A percentile compares a stretch with the other conserved stretches of the same genome.
Conservation (phyloP, 1,284 basidiomycete genomes). For the Naganishia albida region DNA sequence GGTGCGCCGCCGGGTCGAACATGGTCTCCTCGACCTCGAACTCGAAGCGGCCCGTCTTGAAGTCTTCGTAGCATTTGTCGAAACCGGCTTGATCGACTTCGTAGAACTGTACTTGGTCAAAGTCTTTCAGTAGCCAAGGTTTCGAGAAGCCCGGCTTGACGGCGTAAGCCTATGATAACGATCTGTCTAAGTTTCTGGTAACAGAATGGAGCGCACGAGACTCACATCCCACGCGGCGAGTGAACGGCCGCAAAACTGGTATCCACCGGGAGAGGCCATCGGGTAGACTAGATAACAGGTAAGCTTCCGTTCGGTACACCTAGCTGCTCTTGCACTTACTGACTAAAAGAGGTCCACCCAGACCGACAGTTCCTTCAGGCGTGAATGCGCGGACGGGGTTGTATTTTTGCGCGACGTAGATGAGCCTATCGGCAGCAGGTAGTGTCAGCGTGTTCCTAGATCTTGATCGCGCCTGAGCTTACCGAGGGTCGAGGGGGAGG, state of each 20-base stretch:
- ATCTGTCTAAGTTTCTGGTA: neutral
- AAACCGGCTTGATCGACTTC: conserved; percentile 41
- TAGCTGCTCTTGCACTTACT: conserved; percentile 35
- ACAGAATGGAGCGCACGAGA: neutral
- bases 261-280: conserved; percentile 66
- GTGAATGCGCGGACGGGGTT: conserved; percentile 53
- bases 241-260: conserved; percentile 61
- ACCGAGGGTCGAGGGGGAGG: conserved; percentile 60
- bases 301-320: conserved; percentile 56
- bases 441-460: neutral
- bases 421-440: conserved; percentile 7
- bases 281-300: conserved; percentile 66
- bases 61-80: conserved; percentile 60
- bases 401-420: conserved; percentile 52
- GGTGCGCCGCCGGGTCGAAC: conserved; percentile 63
- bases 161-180: conserved; percentile 33
- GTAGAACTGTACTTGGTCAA: conserved; percentile 62
- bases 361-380: conserved; percentile 60
- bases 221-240: conserved; percentile 44
- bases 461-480: conserved; percentile 22
- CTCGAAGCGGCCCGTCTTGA: conserved; percentile 64
- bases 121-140: conserved; percentile 66
- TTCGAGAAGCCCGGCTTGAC: conserved; percentile 47
- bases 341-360: conserved; percentile 42
- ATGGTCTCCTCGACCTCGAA: conserved; percentile 58